Base-by-base conservation (phyloP, 805 yeast species). In the Yarrowia divulgata region DNA sequence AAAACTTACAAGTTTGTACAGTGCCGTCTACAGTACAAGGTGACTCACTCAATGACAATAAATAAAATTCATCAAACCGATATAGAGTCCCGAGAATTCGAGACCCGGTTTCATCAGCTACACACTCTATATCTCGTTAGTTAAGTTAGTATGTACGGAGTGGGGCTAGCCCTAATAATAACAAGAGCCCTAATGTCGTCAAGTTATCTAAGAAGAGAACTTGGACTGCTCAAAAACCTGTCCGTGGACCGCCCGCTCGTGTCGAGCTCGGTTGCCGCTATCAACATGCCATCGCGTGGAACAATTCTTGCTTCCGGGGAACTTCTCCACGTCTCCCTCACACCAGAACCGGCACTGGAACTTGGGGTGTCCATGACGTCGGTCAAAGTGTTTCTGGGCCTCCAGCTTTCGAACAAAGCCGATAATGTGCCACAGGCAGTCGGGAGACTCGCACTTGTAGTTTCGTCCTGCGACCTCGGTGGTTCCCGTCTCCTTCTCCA, bases 231-330 rank as follows among this genome's bases (percentile, higher is more conserved):
- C 68, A 37, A 63, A 63, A 16, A 63, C 71, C 34, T 71, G 70
- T 4, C 75, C 75, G 37, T 74, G 76, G 7, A 74, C 74, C 43
- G 71, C 74, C 37, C 72, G 70, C 55, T 74, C 76, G 55, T 74
- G 76, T 10, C 76, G 54, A 6, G 73, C 70, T 7, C 76, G 67
- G 57, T 74, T 74, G 8, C 76, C 76, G 16, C 75, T 70, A 52
- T 74, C 76, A 13, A 76, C 76, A 48, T 74, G 76, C 76, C 76
- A 74, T 48, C 72, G 71, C 7, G 76, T 74, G 10, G 74, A 72
- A 68, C 76, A 74, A 4, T 71, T 71, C 8, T 72, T 68, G 45
- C 73, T 62, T 8, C 76, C 76, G 8, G 72, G 69, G 60, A 71
- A 73, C 67, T 73, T 73, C 45, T 74, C 76, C 29, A 67, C 67